Evolutionary conservation across 768 basidiomycete species (phyloP).

Genomic region (Mycena metata): DNA sequence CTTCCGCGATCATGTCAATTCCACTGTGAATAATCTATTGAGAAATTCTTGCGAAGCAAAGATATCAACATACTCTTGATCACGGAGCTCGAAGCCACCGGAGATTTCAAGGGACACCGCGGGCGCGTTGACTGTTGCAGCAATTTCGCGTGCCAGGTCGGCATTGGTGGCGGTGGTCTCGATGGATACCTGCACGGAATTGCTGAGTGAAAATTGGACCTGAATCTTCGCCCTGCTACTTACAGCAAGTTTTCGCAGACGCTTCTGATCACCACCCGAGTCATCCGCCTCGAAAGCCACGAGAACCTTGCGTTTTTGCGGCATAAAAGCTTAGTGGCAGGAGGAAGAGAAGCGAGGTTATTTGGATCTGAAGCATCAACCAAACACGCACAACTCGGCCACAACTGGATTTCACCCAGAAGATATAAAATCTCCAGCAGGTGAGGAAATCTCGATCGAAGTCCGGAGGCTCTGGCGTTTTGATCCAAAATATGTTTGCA

Average conservation of each 20-base stretch:
- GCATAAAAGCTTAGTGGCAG: neutral
- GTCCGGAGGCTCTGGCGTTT: too few species aligned
- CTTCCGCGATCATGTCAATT: constrained; percentile 26
- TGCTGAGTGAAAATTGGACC: too few species aligned
- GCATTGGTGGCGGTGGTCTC: constrained; percentile 30
- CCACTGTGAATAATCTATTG: neutral
- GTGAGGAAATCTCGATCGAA: too few species aligned
- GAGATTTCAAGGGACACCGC: constrained; percentile 35
- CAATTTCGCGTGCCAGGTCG: constrained; percentile 40
- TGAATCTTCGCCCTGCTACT: neutral
- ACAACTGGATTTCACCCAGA: too few species aligned
- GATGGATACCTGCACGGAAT: constrained; percentile 29
- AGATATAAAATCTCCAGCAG: too few species aligned
- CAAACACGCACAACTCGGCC: too few species aligned
- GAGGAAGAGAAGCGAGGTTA: too few species aligned
- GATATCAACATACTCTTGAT: constrained; percentile 38
- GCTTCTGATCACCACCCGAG: neutral
- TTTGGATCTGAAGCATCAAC: too few species aligned
- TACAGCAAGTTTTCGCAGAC: neutral
- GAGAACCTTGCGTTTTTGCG: neutral
- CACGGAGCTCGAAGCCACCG: constrained; percentile 42
- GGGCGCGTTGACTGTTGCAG: constrained; percentile 33
- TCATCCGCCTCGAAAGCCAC: neutral
- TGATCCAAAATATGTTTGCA: too few species aligned
- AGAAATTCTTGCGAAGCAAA: neutral